Evolutionary conservation across 805 yeast species (phyloP).

Genomic region (Saitoella complicata): DNA sequence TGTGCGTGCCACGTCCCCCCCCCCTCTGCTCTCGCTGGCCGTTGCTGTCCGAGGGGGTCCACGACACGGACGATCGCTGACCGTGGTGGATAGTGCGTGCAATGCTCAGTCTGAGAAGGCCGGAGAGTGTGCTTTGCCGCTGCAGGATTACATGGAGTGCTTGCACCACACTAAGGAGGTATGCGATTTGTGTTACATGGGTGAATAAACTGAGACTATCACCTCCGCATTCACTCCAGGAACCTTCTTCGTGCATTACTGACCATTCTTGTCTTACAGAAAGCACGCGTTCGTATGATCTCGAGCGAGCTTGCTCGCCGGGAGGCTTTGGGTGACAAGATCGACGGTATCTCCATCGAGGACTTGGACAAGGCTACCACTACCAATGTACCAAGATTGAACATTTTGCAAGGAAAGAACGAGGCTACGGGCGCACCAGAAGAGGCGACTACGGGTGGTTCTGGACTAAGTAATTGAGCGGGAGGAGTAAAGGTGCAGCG

Average conservation of each 20-base stretch:
- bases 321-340: too few relatives aligned
- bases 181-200: not conserved
- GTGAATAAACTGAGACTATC: not conserved
- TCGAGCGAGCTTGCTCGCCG: constrained; percentile 1
- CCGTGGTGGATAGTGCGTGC: not conserved
- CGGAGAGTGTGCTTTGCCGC: constrained; percentile 25
- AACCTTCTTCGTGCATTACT: too few relatives aligned
- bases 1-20: not conserved
- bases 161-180: constrained; percentile 33
- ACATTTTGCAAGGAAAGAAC: too few relatives aligned
- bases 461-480: too few relatives aligned
- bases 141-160: constrained; percentile 35
- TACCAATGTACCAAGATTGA: too few relatives aligned
- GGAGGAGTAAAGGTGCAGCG: too few relatives aligned
- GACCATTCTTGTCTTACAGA: constrained; percentile 2
- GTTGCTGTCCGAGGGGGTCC: not conserved
- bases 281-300: constrained; percentile 6
- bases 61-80: too few relatives aligned
- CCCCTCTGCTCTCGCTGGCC: not conserved
- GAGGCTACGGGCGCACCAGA: too few relatives aligned
- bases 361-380: too few relatives aligned
- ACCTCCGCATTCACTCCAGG: not conserved
- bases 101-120: constrained; percentile 1
- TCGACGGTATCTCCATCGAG: too few relatives aligned
- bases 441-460: too few relatives aligned